Evolutionary conservation across 108 stramenopile genomes (phyloP).

Genomic region (Schizochytrium sp.): DNA sequence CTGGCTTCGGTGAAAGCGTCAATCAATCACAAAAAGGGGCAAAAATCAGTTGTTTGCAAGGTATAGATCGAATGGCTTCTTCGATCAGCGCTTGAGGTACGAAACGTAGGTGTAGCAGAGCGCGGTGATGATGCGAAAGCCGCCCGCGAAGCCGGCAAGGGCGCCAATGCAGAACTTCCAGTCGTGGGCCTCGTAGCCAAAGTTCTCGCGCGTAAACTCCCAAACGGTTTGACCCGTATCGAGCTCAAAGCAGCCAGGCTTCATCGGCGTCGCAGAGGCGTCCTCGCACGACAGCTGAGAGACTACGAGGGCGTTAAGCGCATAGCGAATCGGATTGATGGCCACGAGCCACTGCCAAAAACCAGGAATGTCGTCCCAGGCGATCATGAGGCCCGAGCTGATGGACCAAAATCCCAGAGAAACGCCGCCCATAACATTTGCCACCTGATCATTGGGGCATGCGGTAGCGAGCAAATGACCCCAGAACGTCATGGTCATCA

Average conservation of each 20-base stretch:
- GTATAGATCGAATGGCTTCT: not conserved
- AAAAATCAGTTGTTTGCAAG: not conserved
- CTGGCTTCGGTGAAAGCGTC: too few species aligned
- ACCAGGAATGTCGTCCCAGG: not conserved
- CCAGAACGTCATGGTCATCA: not conserved
- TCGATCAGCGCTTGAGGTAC: not conserved
- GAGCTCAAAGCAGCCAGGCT: not conserved
- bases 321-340: constrained; percentile 3
- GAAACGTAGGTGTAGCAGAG: not conserved
- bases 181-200: not conserved
- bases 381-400: not conserved
- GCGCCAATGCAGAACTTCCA: not conserved
- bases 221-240: not conserved
- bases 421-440: not conserved
- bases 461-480: not conserved
- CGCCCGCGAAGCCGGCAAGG: not conserved
- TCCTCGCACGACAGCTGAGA: not conserved
- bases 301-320: not conserved
- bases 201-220: not conserved
- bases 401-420: not conserved
- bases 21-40: too few species aligned
- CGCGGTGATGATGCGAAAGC: not conserved
- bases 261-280: not conserved
- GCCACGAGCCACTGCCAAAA: not conserved
- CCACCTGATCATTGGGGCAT: not conserved